Base-by-base conservation (phyloP, 495 filamentous ascomycete genomes). In the Immersiella caudata region DNA sequence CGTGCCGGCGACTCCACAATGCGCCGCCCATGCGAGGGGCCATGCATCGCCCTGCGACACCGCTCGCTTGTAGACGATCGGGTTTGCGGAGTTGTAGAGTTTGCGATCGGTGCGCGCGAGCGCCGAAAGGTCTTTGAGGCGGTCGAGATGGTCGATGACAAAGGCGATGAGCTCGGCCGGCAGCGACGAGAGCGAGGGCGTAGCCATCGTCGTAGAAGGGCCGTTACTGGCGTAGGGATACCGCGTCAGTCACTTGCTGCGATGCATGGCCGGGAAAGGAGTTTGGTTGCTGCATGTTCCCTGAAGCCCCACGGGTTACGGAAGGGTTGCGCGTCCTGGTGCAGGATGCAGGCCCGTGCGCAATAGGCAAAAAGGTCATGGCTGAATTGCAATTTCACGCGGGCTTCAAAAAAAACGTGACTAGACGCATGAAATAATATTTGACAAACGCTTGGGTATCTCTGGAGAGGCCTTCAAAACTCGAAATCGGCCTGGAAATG, bases 1-100 rank as follows among this genome's bases (percentile, higher is more conserved):
- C 0, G 76, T 75, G 0, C 63, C 64, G 18, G 60, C 64, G 18
- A 75, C 40, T 18, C 74, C 76, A 20, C 58, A 60, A 0, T 68
- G 66, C 2, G 76, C 74, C 21, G 70, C 76, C 76, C 76, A 78
- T 6, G 67, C 68, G 18, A 78, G 60, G 0, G 74, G 67, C 33
- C 70, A 70, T n/a, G 62, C 35, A 64, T 71, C 65, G 9, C 67
- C 21, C 16, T 54, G 29, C 9, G 55, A 40, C 3, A 69, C 71
- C 8, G 72, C 69, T 24, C 68, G 69, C 56, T 60, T 64, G 73
- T 78, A 78, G 24, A 78, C 70, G 20, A 62, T 46, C 0, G 67
- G 64, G 61, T 75, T 74, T 14, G 61, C 67, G 11, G 62, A 63
- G 63, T 40, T 66, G 66, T 76, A 69, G 5, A 73, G 46, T 22